These are phyloP conservation scores for Aspergillus fumigatiaffinis DNA, from an alignment of 2,329 filamentous ascomycete genomes.

Conservation along the genomic window DNA sequence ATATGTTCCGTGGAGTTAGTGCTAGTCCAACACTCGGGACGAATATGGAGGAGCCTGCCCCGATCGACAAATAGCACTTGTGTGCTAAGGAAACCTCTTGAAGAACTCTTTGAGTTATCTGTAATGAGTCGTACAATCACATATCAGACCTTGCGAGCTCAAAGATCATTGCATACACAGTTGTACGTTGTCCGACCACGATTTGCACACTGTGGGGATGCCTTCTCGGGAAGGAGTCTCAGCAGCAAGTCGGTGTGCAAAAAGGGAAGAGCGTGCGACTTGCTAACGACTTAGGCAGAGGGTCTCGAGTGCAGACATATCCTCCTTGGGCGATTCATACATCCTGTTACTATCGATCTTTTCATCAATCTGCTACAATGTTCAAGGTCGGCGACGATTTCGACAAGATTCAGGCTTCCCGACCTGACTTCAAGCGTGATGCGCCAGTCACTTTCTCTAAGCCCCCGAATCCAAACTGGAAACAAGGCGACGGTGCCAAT, in stretches of 20 bases:
- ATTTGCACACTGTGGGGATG: not conserved
- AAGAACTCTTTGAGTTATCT: not conserved
- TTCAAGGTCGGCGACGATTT: slow-evolving; percentile 30
- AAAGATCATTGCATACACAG: not conserved
- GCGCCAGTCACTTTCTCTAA: slow-evolving; percentile 36
- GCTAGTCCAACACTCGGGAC: not conserved
- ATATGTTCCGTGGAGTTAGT: slow-evolving; percentile 7
- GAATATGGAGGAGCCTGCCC: not conserved
- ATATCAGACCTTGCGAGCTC: not conserved
- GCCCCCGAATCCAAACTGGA: slow-evolving; percentile 41
- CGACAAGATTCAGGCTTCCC: slow-evolving; percentile 37
- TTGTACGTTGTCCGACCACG: not conserved
- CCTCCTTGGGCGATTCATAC: not conserved
- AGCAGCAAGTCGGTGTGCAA: not conserved
- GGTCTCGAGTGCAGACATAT: not conserved
- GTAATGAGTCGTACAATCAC: not conserved
- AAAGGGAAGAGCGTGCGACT: not conserved
- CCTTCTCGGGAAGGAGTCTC: not conserved
- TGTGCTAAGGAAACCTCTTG: not conserved
- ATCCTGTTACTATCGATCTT: slow-evolving; percentile 4
- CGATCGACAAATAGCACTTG: not conserved
- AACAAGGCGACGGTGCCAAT: slow-evolving; percentile 40
- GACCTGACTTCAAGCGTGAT: slow-evolving; percentile 39
- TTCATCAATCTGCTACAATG: slow-evolving; percentile 22
- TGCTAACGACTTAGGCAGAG: not conserved